Evolutionary conservation across 306 rosid species (phyloP).

Genomic region (Spatholobus suberectus): DNA sequence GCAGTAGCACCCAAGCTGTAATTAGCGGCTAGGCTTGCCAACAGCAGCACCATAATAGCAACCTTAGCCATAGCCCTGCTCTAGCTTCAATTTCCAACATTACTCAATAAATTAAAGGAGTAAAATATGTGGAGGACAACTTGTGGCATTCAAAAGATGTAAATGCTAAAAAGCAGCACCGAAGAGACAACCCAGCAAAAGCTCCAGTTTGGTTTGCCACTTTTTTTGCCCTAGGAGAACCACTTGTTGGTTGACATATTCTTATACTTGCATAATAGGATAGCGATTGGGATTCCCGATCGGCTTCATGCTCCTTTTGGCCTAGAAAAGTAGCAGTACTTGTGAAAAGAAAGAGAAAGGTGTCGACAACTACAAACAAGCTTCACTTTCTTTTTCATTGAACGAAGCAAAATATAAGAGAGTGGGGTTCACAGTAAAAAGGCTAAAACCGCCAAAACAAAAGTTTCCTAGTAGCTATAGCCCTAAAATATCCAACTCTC

Average conservation of each 20-base stretch:
- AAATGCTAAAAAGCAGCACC: slow-evolving; percentile 17
- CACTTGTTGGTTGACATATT: neutral
- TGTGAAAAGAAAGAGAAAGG: slow-evolving; percentile 11
- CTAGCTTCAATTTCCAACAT: slow-evolving; percentile 47
- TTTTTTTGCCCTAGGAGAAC: slow-evolving; percentile 26
- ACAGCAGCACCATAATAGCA: neutral
- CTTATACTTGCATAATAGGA: slow-evolving; percentile 1
- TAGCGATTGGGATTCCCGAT: slow-evolving; percentile 55
- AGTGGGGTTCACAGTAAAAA: slow-evolving; percentile 38
- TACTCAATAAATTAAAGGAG: neutral
- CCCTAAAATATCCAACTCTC: neutral
- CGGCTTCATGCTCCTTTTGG: slow-evolving; percentile 33
- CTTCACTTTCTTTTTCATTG: slow-evolving; percentile 48
- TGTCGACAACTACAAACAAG: slow-evolving; percentile 41
- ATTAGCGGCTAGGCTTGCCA: slow-evolving; percentile 15
- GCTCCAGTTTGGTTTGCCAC: slow-evolving; percentile 44
- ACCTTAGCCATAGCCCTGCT: slow-evolving; percentile 16
- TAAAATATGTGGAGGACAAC: slow-evolving; percentile 31
- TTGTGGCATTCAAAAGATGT: neutral
- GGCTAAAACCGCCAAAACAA: slow-evolving; percentile 36
- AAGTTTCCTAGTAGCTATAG: neutral
- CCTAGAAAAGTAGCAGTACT: neutral
- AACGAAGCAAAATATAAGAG: slow-evolving; percentile 24
- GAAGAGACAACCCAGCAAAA: slow-evolving; percentile 42
- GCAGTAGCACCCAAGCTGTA: neutral